A percentile compares a stretch with the other conserved stretches of the same genome.
Evolutionary conservation across 2,329 filamentous ascomycete species (phyloP).

Genomic region (Talaromyces funiculosus): DNA sequence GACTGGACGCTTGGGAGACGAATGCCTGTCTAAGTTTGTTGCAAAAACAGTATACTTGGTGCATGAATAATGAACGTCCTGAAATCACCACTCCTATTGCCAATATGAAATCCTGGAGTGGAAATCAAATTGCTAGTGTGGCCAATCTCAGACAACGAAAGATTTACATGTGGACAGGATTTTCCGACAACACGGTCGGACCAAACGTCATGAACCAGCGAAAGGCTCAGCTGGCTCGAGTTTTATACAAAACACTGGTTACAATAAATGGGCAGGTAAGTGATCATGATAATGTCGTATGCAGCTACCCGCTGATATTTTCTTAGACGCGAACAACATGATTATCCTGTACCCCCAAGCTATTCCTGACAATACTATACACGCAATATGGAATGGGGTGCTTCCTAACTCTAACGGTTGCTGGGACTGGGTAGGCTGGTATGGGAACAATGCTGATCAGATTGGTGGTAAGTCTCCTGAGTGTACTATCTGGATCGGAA

Average conservation of each 20-base stretch:
- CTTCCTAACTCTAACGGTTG: slow-evolving; percentile 16
- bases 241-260: slow-evolving; percentile 17
- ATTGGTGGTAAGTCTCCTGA: slow-evolving; percentile 4
- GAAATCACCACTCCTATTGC: slow-evolving; percentile 14
- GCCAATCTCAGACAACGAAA: slow-evolving; percentile 14
- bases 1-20: no score
- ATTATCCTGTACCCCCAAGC: slow-evolving; percentile 15
- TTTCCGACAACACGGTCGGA: slow-evolving; percentile 15
- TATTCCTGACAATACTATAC: slow-evolving; percentile 10
- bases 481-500: no score
- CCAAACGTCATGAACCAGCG: slow-evolving; percentile 18
- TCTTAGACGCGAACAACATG: slow-evolving; percentile 14
- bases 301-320: neutral
- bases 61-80: slow-evolving; percentile 18
- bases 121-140: slow-evolving; percentile 12
- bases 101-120: slow-evolving; percentile 19
- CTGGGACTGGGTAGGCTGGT: slow-evolving; percentile 18
- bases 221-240: slow-evolving; percentile 11
- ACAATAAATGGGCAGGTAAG: slow-evolving; percentile 16
- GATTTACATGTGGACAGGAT: slow-evolving; percentile 16
- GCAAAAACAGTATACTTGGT: slow-evolving; percentile 7
- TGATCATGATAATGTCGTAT: neutral
- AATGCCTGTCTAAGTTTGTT: neutral
- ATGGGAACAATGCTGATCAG: slow-evolving; percentile 16
- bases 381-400: slow-evolving; percentile 13